Base-by-base conservation (phyloP, 495 filamentous ascomycete species). In the Pyrenopolyporus hunteri region DNA sequence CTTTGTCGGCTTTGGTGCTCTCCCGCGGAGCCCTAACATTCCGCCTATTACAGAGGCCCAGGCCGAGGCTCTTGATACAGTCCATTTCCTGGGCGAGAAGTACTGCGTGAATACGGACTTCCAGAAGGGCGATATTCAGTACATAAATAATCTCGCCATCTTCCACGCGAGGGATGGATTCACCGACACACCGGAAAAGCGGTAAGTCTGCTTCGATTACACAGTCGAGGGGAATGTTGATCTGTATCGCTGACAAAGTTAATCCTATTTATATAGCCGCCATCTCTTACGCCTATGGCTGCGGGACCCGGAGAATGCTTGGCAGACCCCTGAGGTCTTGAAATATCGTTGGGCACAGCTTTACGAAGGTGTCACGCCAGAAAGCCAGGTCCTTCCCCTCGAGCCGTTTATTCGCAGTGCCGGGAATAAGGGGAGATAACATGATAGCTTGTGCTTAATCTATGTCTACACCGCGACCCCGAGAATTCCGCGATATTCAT, bases 21-120 rank as follows among this genome's bases (percentile, higher is more conserved):
- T 82, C 6, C 83, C 82, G 6, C 74, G 83, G 6, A 81, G 76
- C 0, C 29, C 73, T 5, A 47, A 73, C 26, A 83, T 88, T 29
- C 84, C 86, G 2, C 78, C 83, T 0, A 85, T 88, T 9, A 83
- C 80, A 0, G 83, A 87, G 68, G 85, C 81, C 0, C 87, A 90
- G 64, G 84, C 84, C 4, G 87, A 90, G 61, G 87, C 86, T 2
- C 75, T 90, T 4, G 86, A 89, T 60, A 78, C 82, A 0, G 48
- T 90, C 31, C 83, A 89, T 59, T 89, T 86, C 65, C 71, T 82
- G 0, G 86, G 80, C 0, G 82, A 84, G 33, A 77, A 80, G 66
- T 78, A 81, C 57, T 73, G 73, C 10, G 71, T 84, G 0, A 66
- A 76, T 0, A 69, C 87, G 2, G 74, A 82, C 37, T 83, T 88